These are phyloP conservation scores for Ilyonectria sp. DNA, from an alignment of 2,329 filamentous ascomycete species.

Conservation along the genomic window DNA sequence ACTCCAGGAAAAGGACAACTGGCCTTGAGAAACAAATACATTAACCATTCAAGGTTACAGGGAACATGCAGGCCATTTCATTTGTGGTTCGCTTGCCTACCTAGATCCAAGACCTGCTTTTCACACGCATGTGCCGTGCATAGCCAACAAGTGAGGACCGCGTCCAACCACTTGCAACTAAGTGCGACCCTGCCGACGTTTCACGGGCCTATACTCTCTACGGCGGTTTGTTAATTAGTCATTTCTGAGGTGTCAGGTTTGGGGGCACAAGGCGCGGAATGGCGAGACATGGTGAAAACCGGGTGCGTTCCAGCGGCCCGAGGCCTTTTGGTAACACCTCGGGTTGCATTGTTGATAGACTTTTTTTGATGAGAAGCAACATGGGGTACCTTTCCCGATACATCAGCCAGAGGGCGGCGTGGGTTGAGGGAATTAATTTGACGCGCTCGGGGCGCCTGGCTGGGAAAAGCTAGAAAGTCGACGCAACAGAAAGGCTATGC, in stretches of 20 bases:
- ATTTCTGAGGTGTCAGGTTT: conserved; percentile 28
- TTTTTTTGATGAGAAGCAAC: conserved; percentile 9
- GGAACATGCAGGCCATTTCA: conserved; percentile 10
- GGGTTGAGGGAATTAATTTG: conserved; percentile 26
- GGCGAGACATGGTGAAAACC: conserved; percentile 27
- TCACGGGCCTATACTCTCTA: conserved; percentile 27
- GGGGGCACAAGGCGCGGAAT: conserved; percentile 14
- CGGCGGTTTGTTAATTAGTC: conserved; percentile 15
- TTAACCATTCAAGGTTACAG: conserved; percentile 13
- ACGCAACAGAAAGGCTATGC: conserved; percentile 22
- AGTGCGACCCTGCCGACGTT: conserved; percentile 39
- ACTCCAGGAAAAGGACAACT: conserved; percentile 16
- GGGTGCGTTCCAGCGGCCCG: conserved; percentile 13
- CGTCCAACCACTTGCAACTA: conserved; percentile 36
- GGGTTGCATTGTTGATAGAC: conserved; percentile 8
- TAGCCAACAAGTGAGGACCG: conserved; percentile 13
- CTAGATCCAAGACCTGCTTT: conserved; percentile 17
- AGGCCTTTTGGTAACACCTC: conserved; percentile 14
- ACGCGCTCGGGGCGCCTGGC: conserved; percentile 14
- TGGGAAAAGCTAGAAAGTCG: conserved; percentile 19
- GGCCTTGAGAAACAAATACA: background rate
- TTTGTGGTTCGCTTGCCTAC: conserved; percentile 4
- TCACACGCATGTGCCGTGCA: conserved; percentile 14
- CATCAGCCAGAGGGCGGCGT: conserved; percentile 5
- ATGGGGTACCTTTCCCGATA: conserved; percentile 13